phyloP scores from a whole-genome alignment of 2,329 filamentous ascomycete genomes.

The Trichoderma koningiopsis region DNA sequence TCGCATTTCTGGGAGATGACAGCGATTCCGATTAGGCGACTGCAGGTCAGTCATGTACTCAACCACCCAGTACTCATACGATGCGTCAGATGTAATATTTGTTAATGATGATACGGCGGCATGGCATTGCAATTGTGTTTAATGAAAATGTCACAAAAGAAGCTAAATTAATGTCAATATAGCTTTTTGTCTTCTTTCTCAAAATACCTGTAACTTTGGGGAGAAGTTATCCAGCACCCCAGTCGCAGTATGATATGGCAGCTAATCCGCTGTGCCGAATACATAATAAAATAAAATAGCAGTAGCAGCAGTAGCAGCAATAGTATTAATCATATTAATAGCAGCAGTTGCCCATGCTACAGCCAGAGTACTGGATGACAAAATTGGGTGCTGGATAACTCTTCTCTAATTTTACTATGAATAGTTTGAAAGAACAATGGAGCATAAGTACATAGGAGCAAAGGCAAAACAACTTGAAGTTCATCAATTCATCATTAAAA shows the following conservation, averaged over 20 bases:
- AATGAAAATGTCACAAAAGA: background rate
- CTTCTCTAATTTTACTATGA: background rate
- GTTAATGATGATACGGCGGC: background rate
- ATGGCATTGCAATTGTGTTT: background rate
- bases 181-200: background rate
- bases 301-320: too few relatives aligned
- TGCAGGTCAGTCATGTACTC: slow-evolving; percentile 14
- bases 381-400: too few relatives aligned
- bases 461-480: background rate
- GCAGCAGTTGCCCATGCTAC: too few relatives aligned
- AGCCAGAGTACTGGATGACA: too few relatives aligned
- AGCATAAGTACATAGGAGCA: background rate
- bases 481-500: background rate
- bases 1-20: slow-evolving; percentile 70
- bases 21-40: slow-evolving; percentile 61
- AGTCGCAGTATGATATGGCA: too few relatives aligned
- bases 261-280: too few relatives aligned
- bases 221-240: too few relatives aligned
- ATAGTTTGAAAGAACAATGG: background rate
- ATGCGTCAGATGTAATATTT: background rate
- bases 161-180: background rate
- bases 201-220: background rate
- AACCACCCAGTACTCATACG: background rate
- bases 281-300: too few relatives aligned
- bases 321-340: too few relatives aligned